Conservation (phyloP, 2,329 filamentous ascomycete species). For the Tolypocladium guangdongense region DNA sequence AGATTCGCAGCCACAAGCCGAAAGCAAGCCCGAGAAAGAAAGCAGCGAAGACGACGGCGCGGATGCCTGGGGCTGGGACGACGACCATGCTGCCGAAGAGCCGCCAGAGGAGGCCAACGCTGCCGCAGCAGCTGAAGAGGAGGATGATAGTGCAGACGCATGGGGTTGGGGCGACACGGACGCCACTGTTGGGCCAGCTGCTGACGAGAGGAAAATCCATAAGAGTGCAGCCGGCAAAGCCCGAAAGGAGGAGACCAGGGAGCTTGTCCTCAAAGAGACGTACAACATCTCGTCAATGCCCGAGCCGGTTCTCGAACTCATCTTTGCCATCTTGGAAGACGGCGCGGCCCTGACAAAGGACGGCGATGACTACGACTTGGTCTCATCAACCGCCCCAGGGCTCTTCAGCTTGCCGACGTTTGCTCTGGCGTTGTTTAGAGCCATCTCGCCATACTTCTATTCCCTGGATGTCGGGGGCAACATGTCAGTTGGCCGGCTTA, state of each 20-base stretch:
- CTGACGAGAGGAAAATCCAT: constrained; percentile 5
- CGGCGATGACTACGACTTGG: constrained; percentile 40
- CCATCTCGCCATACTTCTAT: constrained; percentile 67
- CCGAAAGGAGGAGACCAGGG: constrained; percentile 32
- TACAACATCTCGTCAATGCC: constrained; percentile 87
- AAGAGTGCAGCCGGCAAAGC: constrained; percentile 6
- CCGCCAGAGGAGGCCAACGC: constrained; percentile 7
- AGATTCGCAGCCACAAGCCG: constrained; percentile 10
- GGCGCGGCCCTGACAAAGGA: constrained; percentile 47
- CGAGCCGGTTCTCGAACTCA: constrained; percentile 59
- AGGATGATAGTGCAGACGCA: constrained; percentile 50
- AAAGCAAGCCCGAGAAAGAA: constrained; percentile 2
- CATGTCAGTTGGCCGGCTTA: constrained; percentile 36
- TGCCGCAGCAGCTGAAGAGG: constrained; percentile 19
- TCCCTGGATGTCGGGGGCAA: constrained; percentile 48
- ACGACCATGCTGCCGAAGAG: constrained; percentile 33
- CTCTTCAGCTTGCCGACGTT: constrained; percentile 64
- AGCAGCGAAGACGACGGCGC: constrained; percentile 30
- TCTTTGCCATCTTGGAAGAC: constrained; percentile 49
- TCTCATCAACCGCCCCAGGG: constrained; percentile 56
- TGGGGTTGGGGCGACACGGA: constrained; percentile 83
- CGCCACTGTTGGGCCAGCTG: constrained; percentile 12
- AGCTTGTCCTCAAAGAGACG: constrained; percentile 71
- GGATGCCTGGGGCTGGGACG: constrained; percentile 82
- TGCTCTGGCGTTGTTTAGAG: constrained; percentile 67